phyloP scores from a whole-genome alignment of 495 filamentous ascomycete genomes.

The Chaetomium fimeti region DNA sequence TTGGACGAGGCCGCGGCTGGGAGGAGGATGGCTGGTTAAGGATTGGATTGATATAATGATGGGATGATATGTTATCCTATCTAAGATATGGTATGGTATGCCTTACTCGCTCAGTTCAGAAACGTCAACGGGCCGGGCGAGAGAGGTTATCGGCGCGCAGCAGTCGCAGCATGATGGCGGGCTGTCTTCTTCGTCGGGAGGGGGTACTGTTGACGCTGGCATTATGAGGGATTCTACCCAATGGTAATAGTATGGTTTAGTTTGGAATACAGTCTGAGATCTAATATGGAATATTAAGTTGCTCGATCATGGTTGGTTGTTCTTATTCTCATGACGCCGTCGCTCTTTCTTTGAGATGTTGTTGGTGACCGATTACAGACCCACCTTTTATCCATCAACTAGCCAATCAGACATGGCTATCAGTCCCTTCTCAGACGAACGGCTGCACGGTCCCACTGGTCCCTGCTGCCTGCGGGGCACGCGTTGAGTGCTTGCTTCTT shows the following conservation, averaged over 20 bases:
- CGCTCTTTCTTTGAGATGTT: too few relatives aligned
- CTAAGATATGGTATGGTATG: neutral
- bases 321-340: too few relatives aligned
- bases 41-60: neutral
- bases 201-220: neutral
- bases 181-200: slow-evolving; percentile 21
- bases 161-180: slow-evolving; percentile 9
- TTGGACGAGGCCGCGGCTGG: slow-evolving; percentile 3
- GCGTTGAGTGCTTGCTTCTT: slow-evolving; percentile 23
- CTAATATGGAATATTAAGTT: too few relatives aligned
- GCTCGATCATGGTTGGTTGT: too few relatives aligned
- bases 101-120: slow-evolving; percentile 16
- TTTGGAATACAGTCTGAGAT: too few relatives aligned
- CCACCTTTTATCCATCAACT: too few relatives aligned
- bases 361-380: too few relatives aligned
- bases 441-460: neutral
- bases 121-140: slow-evolving; percentile 19
- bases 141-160: slow-evolving; percentile 15
- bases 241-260: neutral
- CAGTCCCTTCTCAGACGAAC: neutral
- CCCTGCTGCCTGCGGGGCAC: slow-evolving; percentile 18
- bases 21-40: neutral
- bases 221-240: slow-evolving; percentile 1
- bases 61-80: neutral
- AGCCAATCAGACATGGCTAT: neutral